These are phyloP conservation scores for Chlorella sp. DNA, from an alignment of 139 green algal genomes.

Conservation along the genomic window DNA sequence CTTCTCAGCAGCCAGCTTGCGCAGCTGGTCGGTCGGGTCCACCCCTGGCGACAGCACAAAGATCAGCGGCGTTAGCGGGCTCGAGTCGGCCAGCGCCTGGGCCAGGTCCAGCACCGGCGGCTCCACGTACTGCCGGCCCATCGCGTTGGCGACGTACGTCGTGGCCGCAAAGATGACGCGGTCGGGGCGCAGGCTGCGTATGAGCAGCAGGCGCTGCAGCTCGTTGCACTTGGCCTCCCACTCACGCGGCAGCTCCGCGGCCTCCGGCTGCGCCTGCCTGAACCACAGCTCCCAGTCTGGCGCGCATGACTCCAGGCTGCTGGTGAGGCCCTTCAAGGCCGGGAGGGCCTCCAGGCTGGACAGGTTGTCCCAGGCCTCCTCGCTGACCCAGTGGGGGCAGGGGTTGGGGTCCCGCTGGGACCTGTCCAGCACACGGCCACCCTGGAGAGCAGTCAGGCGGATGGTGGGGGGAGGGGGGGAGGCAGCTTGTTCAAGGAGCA, in stretches of 20 bases:
- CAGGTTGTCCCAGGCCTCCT: constrained; percentile 77
- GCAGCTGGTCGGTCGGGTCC: constrained; percentile 70
- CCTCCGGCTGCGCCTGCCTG: constrained; percentile 55
- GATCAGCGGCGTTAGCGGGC: constrained; percentile 55
- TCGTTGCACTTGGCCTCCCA: constrained; percentile 79
- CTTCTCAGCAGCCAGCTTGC: constrained; percentile 56
- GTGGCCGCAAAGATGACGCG: constrained; percentile 70
- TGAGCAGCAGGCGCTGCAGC: constrained; percentile 72
- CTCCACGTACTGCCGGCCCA: constrained; percentile 75
- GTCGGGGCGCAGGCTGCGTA: constrained; percentile 61
- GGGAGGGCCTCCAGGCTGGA: constrained; percentile 64
- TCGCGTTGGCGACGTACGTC: constrained; percentile 64
- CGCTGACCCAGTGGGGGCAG: constrained; percentile 56
- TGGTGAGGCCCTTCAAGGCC: constrained; percentile 59
- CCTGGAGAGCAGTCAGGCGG: too few relatives aligned
- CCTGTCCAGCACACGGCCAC: constrained; percentile 65
- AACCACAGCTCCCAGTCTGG: constrained; percentile 62
- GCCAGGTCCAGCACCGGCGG: constrained; percentile 76
- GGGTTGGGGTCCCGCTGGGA: constrained; percentile 57
- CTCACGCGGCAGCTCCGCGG: constrained; percentile 63
- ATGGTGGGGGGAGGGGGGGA: too few relatives aligned
- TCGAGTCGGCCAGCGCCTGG: constrained; percentile 56
- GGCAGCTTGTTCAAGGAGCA: too few relatives aligned
- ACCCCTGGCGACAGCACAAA: constrained; percentile 80
- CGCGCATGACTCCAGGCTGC: constrained; percentile 34